These are phyloP conservation scores for Chalciporus pseudorubinellus DNA, from an alignment of 768 basidiomycete species.

Conservation along the genomic window DNA sequence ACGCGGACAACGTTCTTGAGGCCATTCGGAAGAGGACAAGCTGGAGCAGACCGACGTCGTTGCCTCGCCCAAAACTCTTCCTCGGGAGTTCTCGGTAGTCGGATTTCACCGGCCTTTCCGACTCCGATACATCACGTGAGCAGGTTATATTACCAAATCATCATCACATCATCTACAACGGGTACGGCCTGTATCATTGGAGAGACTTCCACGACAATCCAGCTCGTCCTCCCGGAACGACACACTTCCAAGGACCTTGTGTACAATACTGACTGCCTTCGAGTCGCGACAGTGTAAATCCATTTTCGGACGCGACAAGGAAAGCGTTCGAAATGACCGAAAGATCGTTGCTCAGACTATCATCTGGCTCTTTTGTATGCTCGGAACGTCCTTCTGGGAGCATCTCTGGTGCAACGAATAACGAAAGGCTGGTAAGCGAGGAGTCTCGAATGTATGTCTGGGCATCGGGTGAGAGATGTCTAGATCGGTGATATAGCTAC, in stretches of 20 bases:
- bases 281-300: conserved; percentile 40
- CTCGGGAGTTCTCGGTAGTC: conserved; percentile 33
- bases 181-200: too few species aligned
- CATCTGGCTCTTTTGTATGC: background rate
- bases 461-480: conserved; percentile 7
- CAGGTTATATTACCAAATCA: too few species aligned
- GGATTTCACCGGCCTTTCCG: conserved; percentile 23
- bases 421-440: conserved; percentile 17
- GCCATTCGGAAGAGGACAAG: conserved; percentile 39
- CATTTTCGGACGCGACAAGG: conserved; percentile 54
- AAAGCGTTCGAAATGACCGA: conserved; percentile 29
- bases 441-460: conserved; percentile 2
- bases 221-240: conserved; percentile 34
- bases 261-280: background rate
- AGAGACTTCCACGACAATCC: conserved; percentile 17
- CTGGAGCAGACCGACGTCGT: background rate
- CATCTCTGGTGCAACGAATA: conserved; percentile 26
- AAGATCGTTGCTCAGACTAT: background rate
- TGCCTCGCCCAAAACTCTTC: conserved; percentile 16
- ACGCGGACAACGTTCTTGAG: conserved; percentile 44
- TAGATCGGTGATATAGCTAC: conserved; percentile 45
- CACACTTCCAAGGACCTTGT: conserved; percentile 42
- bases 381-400: background rate
- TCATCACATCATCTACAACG: too few species aligned
- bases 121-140: conserved; percentile 22